Evolutionary conservation across 306 rosid species (phyloP).

Genomic region (Senna tora): DNA sequence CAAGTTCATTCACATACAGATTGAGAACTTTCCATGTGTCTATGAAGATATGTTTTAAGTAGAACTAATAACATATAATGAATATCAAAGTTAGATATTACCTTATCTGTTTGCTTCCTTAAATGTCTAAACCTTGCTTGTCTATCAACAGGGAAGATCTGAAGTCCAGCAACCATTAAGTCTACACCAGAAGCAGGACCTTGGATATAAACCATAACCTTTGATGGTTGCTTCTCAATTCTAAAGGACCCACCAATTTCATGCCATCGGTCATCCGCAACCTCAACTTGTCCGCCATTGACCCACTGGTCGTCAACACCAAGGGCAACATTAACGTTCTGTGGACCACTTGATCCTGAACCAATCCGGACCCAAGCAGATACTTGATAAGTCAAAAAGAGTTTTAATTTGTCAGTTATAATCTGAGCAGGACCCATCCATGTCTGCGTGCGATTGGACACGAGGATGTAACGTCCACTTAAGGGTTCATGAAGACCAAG

Average conservation of each 20-base stretch:
- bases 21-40: not conserved
- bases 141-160: slow-evolving; percentile 88
- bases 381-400: slow-evolving; percentile 84
- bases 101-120: slow-evolving; percentile 76
- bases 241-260: slow-evolving; percentile 95
- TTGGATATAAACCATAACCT: slow-evolving; percentile 83
- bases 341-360: slow-evolving; percentile 69
- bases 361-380: slow-evolving; percentile 89
- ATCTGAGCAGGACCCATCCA: slow-evolving; percentile 98
- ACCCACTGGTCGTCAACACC: slow-evolving; percentile 92
- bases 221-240: slow-evolving; percentile 85
- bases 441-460: slow-evolving; percentile 83
- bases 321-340: slow-evolving; percentile 70
- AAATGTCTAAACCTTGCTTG: slow-evolving; percentile 70
- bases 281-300: slow-evolving; percentile 80
- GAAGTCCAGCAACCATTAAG: slow-evolving; percentile 88
- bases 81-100: slow-evolving; percentile 38
- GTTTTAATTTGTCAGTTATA: slow-evolving; percentile 78
- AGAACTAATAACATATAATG: slow-evolving; percentile 17
- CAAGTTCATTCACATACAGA: not conserved
- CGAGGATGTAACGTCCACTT: slow-evolving; percentile 72
- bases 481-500: slow-evolving; percentile 77
- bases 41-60: slow-evolving; percentile 20
- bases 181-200: slow-evolving; percentile 87
- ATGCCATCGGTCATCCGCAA: slow-evolving; percentile 69